These are phyloP conservation scores for Pseudogymnoascus pannorum DNA, from an alignment of 2,329 filamentous ascomycete genomes.

Conservation along the genomic window DNA sequence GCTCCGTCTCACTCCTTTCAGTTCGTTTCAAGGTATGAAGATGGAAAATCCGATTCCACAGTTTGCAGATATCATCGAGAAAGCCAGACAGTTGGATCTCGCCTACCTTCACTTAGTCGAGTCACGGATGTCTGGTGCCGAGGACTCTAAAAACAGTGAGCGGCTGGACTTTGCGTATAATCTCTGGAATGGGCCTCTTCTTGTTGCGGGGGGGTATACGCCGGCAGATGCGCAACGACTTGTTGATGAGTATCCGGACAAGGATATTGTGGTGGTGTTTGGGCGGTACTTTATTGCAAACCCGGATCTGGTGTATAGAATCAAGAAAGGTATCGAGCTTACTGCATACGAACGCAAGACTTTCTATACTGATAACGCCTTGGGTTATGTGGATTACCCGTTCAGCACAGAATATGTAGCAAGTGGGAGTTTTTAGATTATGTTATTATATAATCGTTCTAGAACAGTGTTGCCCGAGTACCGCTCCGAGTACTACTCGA, in stretches of 20 bases:
- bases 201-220: conserved; percentile 42
- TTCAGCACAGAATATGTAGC: background rate
- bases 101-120: conserved; percentile 49
- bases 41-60: conserved; percentile 26
- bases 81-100: conserved; percentile 37
- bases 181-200: conserved; percentile 39
- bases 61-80: conserved; percentile 33
- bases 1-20: conserved; percentile 53
- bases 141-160: conserved; percentile 22
- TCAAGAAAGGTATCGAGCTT: conserved; percentile 6
- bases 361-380: conserved; percentile 20
- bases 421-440: background rate
- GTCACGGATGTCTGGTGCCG: conserved; percentile 37
- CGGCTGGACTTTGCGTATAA: conserved; percentile 32
- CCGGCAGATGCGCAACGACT: conserved; percentile 32
- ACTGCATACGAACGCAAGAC: conserved; percentile 14
- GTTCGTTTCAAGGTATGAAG: conserved; percentile 49
- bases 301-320: conserved; percentile 31
- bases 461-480: no score
- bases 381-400: conserved; percentile 27
- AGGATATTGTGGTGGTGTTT: conserved; percentile 34
- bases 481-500: no score
- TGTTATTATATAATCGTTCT: no score
- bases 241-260: conserved; percentile 24
- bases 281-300: conserved; percentile 40